Conservation (phyloP, 768 basidiomycete genomes). For the Tulasnella sp. region DNA sequence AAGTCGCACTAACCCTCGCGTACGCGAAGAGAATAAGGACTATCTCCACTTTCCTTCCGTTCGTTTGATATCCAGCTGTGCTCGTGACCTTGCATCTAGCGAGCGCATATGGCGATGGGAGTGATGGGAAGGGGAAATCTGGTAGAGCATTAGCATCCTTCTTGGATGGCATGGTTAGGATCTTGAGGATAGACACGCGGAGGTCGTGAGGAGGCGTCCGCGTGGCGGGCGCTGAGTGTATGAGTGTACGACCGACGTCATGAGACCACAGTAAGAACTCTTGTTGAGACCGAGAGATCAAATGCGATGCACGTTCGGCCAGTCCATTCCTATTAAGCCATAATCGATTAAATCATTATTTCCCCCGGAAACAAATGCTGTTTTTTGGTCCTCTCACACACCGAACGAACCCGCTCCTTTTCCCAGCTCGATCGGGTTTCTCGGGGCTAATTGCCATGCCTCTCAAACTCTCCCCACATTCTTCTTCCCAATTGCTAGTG, state of each 20-base stretch:
- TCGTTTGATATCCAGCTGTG: background rate
- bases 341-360: background rate
- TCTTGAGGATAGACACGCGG: background rate
- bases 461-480: background rate
- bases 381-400: background rate
- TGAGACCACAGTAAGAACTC: slow-evolving; percentile 10
- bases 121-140: background rate
- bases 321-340: background rate
- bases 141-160: background rate
- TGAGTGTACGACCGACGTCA: slow-evolving; percentile 1
- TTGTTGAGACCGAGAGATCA: slow-evolving; percentile 3
- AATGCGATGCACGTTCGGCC: slow-evolving; percentile 3
- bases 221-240: background rate
- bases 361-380: no score
- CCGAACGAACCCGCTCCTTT: background rate
- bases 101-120: background rate
- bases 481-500: no score
- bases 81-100: slow-evolving; percentile 2
- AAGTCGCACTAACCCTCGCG: background rate
- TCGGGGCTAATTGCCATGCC: slow-evolving; percentile 8
- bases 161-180: background rate
- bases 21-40: slow-evolving; percentile 5
- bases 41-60: background rate
- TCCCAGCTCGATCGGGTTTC: slow-evolving; percentile 4
- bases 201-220: background rate